Evolutionary conservation across 202 grass and related monocot genomes (phyloP), one percentile per base, ranked within the genome.

Genomic region (Bolboschoenoplectus hybrid): DNA sequence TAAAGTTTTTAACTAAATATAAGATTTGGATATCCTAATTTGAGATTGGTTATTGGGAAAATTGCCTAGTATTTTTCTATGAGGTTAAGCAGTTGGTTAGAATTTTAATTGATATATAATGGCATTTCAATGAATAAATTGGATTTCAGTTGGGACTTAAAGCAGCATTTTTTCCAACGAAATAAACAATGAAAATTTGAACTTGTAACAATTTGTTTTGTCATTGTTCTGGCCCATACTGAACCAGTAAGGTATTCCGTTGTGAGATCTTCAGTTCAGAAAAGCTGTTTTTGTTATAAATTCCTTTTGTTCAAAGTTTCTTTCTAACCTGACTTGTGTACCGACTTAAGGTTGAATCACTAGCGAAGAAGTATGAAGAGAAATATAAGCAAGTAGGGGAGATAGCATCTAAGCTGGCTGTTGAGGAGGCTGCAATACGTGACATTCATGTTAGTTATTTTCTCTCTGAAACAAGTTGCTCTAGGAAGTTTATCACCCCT

Each of bases 341-440:
- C 16, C 19, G 43, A 72, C 53, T 14, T 41, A 89, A 98, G 96
- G 96, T 96, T 79, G 96, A 98, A 84, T 92, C 89, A 32, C 84
- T 98, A 69, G 92, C 83, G 61, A 98, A 92, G 84, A 98, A 96
- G 82, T 98, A 98, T 78, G 96, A 98, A 92, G 96, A 98, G 74
- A 98, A 98, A 68, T 98, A 98, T 91, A 98, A 94, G 79, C 96
- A 98, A 89, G 93, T 98, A 50, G 96, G 93, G 72, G 96, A 98
- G 67, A 86, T 95, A 68, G 96, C 96, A 52, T 95, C 96, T 80
- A 95, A 98, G 74, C 80, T 98, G 81, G 91, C 93, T 74, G 90
- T 98, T 13, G 91, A 98, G 84, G 93, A 98, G 86, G 90, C 86
- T 58, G 87, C 90, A 86, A 92, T 91, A 89, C 93, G 93, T 45